Percentiles rank a stretch among this genome's conserved stretches.
Conservation (phyloP, 305 asterid genomes). For the Salvia sclarea region DNA sequence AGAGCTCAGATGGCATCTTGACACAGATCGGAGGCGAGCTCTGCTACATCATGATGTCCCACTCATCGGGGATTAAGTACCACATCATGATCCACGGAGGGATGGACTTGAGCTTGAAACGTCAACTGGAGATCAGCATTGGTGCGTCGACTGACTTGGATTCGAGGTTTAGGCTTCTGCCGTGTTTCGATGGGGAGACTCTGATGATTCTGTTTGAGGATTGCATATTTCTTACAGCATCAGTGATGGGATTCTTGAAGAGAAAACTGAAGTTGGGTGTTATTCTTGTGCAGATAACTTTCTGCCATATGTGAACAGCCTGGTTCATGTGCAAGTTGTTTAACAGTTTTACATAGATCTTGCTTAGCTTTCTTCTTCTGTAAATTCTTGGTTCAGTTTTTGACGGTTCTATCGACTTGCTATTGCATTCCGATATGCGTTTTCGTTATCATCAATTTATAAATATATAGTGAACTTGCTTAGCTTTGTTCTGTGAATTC, state of each 20-base stretch:
- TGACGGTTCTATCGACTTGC: too few species aligned
- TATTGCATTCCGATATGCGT: too few species aligned
- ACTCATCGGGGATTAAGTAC: background rate
- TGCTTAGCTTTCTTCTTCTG: too few species aligned
- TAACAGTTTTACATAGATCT: too few species aligned
- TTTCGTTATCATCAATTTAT: background rate
- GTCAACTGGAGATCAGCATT: conserved; percentile 22
- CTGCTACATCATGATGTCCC: conserved; percentile 37
- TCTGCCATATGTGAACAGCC: conserved; percentile 52
- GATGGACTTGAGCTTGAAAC: conserved; percentile 36
- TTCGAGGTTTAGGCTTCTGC: conserved; percentile 29
- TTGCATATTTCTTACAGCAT: conserved; percentile 29
- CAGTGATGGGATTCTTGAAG: conserved; percentile 27
- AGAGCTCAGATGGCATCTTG: conserved; percentile 37
- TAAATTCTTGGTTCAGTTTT: background rate
- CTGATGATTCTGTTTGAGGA: conserved; percentile 37
- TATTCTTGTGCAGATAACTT: background rate
- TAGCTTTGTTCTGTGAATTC: background rate
- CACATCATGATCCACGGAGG: conserved; percentile 40
- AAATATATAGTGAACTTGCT: too few species aligned
- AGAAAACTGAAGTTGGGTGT: background rate
- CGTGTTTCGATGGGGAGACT: conserved; percentile 34
- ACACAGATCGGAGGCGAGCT: conserved; percentile 44
- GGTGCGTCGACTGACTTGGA: background rate
- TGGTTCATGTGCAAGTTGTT: conserved; percentile 25